Evolutionary conservation across 1,284 basidiomycete species (phyloP).

Genomic region (Malassezia yamatoensis): DNA sequence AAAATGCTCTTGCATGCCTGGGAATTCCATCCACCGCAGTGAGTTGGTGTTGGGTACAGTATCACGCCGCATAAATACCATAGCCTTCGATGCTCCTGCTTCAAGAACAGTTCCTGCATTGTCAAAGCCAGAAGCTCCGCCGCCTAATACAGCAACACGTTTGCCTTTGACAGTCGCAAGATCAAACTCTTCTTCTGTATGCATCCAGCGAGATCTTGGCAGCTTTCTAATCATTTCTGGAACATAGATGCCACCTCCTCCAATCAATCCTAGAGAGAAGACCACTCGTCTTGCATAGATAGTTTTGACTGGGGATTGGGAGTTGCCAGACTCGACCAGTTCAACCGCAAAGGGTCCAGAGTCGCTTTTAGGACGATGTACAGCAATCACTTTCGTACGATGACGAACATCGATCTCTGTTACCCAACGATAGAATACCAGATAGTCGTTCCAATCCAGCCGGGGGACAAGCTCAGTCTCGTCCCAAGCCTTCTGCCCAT

Average conservation of each 20-base stretch:
- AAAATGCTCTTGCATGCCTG: conserved; percentile 12
- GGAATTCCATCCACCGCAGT: conserved; percentile 13
- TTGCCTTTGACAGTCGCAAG: background rate
- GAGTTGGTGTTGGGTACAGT: conserved; percentile 6
- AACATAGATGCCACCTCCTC: background rate
- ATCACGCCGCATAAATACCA: conserved; percentile 9
- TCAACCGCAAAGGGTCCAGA: conserved; percentile 7
- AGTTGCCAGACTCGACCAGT: background rate
- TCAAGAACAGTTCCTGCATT: conserved; percentile 11
- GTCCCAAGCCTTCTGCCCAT: conserved; percentile 8
- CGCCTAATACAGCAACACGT: conserved; percentile 9
- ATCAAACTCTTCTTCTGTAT: conserved; percentile 12
- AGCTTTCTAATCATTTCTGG: conserved; percentile 2
- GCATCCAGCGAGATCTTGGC: conserved; percentile 1
- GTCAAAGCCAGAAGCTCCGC: conserved; percentile 11
- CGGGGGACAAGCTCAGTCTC: conserved; percentile 10
- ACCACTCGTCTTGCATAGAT: conserved; percentile 6
- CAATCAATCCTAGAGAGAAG: conserved; percentile 8
- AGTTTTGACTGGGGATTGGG: background rate
- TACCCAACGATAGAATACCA: conserved; percentile 10
- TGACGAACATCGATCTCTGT: conserved; percentile 3
- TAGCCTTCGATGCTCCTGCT: background rate
- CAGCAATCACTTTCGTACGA: background rate
- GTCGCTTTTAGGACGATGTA: background rate
- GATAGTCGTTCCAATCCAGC: conserved; percentile 12